These are phyloP conservation scores for Ustilago bromivora DNA, from an alignment of 1,284 basidiomycete species.

Conservation along the genomic window DNA sequence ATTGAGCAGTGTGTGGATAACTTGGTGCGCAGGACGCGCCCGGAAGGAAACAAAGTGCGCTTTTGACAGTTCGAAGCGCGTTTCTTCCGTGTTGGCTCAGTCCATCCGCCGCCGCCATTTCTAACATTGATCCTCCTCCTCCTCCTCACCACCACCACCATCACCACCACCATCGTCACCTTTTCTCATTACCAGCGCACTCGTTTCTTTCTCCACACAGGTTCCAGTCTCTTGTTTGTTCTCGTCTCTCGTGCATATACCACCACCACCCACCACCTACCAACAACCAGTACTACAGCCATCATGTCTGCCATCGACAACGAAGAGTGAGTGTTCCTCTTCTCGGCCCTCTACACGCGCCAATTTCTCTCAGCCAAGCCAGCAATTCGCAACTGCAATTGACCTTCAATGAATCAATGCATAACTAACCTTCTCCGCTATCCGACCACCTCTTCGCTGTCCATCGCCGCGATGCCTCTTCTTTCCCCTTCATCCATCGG, in stretches of 20 bases:
- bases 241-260: conserved; percentile 8
- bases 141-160: conserved; percentile 8
- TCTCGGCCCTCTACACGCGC: not conserved
- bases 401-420: conserved; percentile 7
- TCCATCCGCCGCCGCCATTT: not conserved
- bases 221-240: not conserved
- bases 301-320: conserved; percentile 67
- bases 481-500: not conserved
- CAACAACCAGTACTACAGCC: not conserved
- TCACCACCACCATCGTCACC: not conserved
- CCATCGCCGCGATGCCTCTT: not conserved
- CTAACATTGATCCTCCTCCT: not conserved
- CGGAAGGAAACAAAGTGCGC: too few species aligned
- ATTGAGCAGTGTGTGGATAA: conserved; percentile 3
- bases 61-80: conserved; percentile 1
- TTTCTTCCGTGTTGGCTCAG: not conserved
- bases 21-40: not conserved
- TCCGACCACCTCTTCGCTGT: not conserved
- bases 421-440: conserved; percentile 13
- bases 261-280: not conserved
- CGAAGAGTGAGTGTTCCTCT: conserved; percentile 66
- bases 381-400: not conserved
- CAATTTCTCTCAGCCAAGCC: not conserved
- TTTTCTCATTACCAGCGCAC: not conserved
- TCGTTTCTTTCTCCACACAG: not conserved